phyloP scores from a whole-genome alignment of 768 basidiomycete species.

The Lenzites betulinus region DNA sequence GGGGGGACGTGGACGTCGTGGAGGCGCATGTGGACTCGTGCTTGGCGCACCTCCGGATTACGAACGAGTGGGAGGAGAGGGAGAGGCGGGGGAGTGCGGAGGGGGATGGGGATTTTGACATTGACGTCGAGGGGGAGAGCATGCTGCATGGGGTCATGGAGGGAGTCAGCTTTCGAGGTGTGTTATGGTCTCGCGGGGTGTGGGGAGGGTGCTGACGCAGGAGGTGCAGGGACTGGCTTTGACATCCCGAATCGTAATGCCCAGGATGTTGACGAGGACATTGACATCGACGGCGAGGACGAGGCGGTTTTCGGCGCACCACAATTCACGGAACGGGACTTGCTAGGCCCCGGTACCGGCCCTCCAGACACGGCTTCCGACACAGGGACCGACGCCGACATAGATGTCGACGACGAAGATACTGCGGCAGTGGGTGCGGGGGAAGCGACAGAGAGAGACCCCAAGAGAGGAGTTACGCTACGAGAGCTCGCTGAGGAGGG shows the following conservation, averaged over 20 bases:
- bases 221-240: slow-evolving; percentile 67
- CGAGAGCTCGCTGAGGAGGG: slow-evolving; percentile 58
- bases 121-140: slow-evolving; percentile 43
- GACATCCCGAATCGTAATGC: slow-evolving; percentile 56
- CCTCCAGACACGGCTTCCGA: slow-evolving; percentile 1
- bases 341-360: slow-evolving; percentile 41
- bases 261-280: slow-evolving; percentile 74
- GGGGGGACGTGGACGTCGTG: slow-evolving; percentile 70
- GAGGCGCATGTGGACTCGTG: slow-evolving; percentile 86
- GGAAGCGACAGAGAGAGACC: slow-evolving; percentile 31
- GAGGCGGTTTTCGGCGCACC: slow-evolving; percentile 62
- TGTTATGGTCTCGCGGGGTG: slow-evolving; percentile 11
- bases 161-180: slow-evolving; percentile 38
- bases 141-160: slow-evolving; percentile 30
- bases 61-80: slow-evolving; percentile 43
- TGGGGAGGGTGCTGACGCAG: background rate
- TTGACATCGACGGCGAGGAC: slow-evolving; percentile 82
- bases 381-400: slow-evolving; percentile 35
- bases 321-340: slow-evolving; percentile 78
- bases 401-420: slow-evolving; percentile 40
- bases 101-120: slow-evolving; percentile 40
- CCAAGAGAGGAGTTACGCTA: slow-evolving; percentile 34
- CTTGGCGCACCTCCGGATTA: slow-evolving; percentile 53
- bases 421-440: slow-evolving; percentile 30
- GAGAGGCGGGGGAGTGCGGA: slow-evolving; percentile 33